Base-by-base conservation (phyloP, 169 alveolate species). In the Theileria luwenshuni region DNA sequence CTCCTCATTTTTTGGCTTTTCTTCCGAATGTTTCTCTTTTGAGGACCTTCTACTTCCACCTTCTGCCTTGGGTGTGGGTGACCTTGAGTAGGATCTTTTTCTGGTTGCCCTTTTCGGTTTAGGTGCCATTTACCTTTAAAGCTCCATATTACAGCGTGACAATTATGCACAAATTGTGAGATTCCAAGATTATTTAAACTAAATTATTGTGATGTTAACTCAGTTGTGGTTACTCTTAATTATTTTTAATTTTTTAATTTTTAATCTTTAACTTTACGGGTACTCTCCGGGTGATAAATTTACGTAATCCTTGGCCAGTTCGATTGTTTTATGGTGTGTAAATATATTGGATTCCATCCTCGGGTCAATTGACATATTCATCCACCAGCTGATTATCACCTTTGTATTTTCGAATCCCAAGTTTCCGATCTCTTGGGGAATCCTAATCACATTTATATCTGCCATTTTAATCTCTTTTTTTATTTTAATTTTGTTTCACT, bases 351-450 rank as follows among this genome's bases (percentile, higher is more conserved):
- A 62, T 45, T 62, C 72, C 72, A 62, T 62, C 1, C 41, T 13
- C 72, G 58, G 60, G 72, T 62, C 72, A 17, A 62, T n/a, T 17
- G 51, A n/a, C 52, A 35, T 23, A 17, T 41, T 33, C n/a, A 62
- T 43, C 60, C 52, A 62, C 72, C 72, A 62, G 19, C 25, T 62
- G 8, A 62, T 43, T 19, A 62, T 62, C 8, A 23, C 7, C 41
- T 62, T 62, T 21, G 72, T 62, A 17, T 62, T 45, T 17, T 45
- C 58, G 10, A 45, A 45, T 33, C 72, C 72, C 51, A 62, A 62
- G 30, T 28, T 62, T 17, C 72, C 72, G 3, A 62, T 62, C 41
- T 62, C 72, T 19, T 17, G 6, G 27, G 72, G 72, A 62, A 25
- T 62, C 58, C 45, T 17, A n/a, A 21, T 2, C 38, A 33, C 32